These are phyloP conservation scores for Lepidium campestre DNA, from an alignment of 441 rosid genomes.

Conservation along the genomic window DNA sequence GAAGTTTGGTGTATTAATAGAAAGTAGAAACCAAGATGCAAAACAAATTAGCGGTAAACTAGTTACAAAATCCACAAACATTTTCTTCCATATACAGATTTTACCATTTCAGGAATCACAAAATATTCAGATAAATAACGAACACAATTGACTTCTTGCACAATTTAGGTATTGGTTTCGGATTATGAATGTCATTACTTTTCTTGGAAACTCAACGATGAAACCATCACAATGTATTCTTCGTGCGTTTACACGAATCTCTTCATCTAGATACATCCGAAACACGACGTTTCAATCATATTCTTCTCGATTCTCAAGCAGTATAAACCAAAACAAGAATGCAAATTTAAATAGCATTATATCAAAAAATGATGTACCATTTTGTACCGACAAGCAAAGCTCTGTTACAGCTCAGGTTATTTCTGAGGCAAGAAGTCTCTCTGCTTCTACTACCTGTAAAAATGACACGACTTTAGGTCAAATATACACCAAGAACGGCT, in stretches of 20 bases:
- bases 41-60: slow-evolving; percentile 17
- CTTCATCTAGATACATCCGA: slow-evolving; percentile 18
- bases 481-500: slow-evolving; percentile 46
- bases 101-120: slow-evolving; percentile 1
- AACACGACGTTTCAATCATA: slow-evolving; percentile 14
- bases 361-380: slow-evolving; percentile 18
- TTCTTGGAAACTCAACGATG: slow-evolving; percentile 50
- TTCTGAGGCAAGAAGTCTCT: slow-evolving; percentile 42
- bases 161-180: neutral
- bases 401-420: slow-evolving; percentile 41
- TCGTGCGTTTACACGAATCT: slow-evolving; percentile 26
- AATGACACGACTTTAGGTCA: slow-evolving; percentile 52
- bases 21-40: slow-evolving; percentile 14
- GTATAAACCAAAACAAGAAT: slow-evolving; percentile 13
- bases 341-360: slow-evolving; percentile 23
- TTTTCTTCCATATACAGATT: slow-evolving; percentile 13
- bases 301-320: slow-evolving; percentile 13
- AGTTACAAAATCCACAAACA: slow-evolving; percentile 19
- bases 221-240: slow-evolving; percentile 50
- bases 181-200: slow-evolving; percentile 39
- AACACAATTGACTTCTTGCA: neutral
- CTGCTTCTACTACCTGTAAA: slow-evolving; percentile 54
- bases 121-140: neutral
- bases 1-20: slow-evolving; percentile 19
- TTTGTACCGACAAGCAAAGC: slow-evolving; percentile 26